These are phyloP conservation scores for Buxus sempervirens DNA, from an alignment of 164 flowering plant species.

Conservation along the genomic window DNA sequence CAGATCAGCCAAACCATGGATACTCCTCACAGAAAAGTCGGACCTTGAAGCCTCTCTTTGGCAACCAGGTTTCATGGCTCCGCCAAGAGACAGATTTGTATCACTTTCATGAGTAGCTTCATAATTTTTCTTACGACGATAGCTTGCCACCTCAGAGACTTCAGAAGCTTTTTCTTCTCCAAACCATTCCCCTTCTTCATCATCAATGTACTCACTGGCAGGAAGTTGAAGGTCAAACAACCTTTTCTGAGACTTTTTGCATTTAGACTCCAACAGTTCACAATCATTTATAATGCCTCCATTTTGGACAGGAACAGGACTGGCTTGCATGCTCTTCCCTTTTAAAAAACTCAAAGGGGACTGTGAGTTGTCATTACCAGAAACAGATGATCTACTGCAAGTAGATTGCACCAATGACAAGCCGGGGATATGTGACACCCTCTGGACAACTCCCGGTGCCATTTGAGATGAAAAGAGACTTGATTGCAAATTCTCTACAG, in stretches of 20 bases:
- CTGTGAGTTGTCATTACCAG: constrained; percentile 39
- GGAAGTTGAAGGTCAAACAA: constrained; percentile 86
- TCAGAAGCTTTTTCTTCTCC: constrained; percentile 22
- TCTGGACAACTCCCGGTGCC: constrained; percentile 43
- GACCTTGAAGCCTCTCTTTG: constrained; percentile 13
- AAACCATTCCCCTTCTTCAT: constrained; percentile 49
- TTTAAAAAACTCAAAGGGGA: constrained; percentile 45
- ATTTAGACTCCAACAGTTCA: constrained; percentile 53
- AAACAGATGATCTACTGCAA: constrained; percentile 38
- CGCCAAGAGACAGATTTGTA: constrained; percentile 12
- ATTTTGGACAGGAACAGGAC: constrained; percentile 34
- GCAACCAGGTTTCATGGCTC: constrained; percentile 10
- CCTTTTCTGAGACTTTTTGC: constrained; percentile 51
- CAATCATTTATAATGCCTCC: constrained; percentile 40
- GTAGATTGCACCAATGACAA: constrained; percentile 38
- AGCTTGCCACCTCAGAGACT: constrained; percentile 10
- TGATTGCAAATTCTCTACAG: constrained; percentile 32
- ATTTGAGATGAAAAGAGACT: constrained; percentile 48
- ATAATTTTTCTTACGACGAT: constrained; percentile 22
- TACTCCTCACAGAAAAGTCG: constrained; percentile 3
- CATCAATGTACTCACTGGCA: constrained; percentile 73
- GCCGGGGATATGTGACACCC: constrained; percentile 37
- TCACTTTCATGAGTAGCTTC: constrained; percentile 28
- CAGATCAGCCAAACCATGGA: constrained; percentile 19
- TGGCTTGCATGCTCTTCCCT: constrained; percentile 36